Evolutionary conservation across 2,329 filamentous ascomycete genomes (phyloP), one percentile per base, ranked within the genome.

Genomic region (Trichophyton simii): DNA sequence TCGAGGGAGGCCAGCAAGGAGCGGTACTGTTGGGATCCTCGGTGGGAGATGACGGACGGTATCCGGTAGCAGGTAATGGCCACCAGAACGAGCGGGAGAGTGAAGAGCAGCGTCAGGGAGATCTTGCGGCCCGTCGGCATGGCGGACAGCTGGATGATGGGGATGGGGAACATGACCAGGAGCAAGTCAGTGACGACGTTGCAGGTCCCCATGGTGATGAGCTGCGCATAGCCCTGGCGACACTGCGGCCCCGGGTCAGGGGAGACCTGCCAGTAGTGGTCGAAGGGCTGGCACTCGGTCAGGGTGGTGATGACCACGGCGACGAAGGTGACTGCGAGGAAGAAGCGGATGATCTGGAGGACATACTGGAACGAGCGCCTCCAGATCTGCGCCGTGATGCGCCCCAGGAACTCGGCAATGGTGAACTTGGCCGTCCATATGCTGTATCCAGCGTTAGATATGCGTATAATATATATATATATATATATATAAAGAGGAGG

Each of bases 401-500:
- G 87, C 71, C 87, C 88, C 67, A 97, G 86, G 70, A 96, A 97
- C 72, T 96, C 91, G 63, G 91, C 87, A 62, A 97, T 87, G 41
- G 91, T 89, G 68, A 87, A 83, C 73, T 97, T 99, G 65, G 94
- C 84, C 67, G 87, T 87, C 94, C 94, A 99, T 63, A 97, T 85
- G 67, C 90, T 95, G 69, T 44, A 42, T 50, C 28, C 34, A 36
- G 8, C 28, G 7, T 31, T 11, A 20, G 59, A 62, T 2, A 44
- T 41, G 38, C 38, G 28, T 28, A 28, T 18, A 18, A 18, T 18
- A 18, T 18, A 1, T 18, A 18, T 18, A 18, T 18, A 18, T 18
- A 18, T 18, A 18, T 18, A 18, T 18, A 18, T 18, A 18, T 18
- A 18, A n/a, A n/a, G n/a, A 18, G 18, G 18, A 18, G 18, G 18